A percentile compares a stretch with the other conserved stretches of the same genome.
phyloP scores from a whole-genome alignment of 2,329 filamentous ascomycete species.

The Cordyceps javanica region DNA sequence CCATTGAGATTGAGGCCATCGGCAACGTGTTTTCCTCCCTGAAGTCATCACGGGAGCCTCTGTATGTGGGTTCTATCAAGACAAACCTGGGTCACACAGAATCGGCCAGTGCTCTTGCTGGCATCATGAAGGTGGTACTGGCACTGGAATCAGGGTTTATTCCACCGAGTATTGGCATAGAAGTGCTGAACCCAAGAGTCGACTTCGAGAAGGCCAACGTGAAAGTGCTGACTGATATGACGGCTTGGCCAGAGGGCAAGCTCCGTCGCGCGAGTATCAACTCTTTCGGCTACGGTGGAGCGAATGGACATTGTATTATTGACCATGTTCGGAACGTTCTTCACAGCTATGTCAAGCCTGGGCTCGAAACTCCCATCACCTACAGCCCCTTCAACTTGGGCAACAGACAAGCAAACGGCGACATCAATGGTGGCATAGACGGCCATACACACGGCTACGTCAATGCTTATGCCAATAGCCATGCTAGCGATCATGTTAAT shows the following conservation, averaged over 20 bases:
- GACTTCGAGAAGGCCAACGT: conserved; percentile 19
- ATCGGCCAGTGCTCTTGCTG: conserved; percentile 25
- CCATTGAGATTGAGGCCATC: conserved; percentile 33
- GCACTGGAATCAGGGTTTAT: conserved; percentile 23
- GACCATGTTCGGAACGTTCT: too few species aligned
- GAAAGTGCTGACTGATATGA: conserved; percentile 16
- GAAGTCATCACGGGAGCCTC: conserved; percentile 2
- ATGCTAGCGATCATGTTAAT: too few species aligned
- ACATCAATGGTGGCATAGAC: too few species aligned
- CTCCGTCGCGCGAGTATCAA: conserved; percentile 19
- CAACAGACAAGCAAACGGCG: too few species aligned
- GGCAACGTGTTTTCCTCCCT: conserved; percentile 22
- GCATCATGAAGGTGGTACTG: conserved; percentile 26
- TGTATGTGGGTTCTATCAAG: conserved; percentile 29
- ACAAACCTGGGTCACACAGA: conserved; percentile 34
- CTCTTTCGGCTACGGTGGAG: conserved; percentile 24
- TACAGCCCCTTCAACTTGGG: too few species aligned
- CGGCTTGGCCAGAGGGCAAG: conserved; percentile 9
- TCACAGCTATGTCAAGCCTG: too few species aligned
- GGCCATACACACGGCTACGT: too few species aligned
- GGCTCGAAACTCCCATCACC: too few species aligned
- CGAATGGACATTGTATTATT: conserved; percentile 21
- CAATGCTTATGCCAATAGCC: too few species aligned
- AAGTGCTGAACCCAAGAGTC: conserved; percentile 22
- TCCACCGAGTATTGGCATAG: conserved; percentile 22